These are phyloP conservation scores for Radiomyces spectabilis DNA, from an alignment of 192 early-diverging fungal genomes.

Conservation along the genomic window DNA sequence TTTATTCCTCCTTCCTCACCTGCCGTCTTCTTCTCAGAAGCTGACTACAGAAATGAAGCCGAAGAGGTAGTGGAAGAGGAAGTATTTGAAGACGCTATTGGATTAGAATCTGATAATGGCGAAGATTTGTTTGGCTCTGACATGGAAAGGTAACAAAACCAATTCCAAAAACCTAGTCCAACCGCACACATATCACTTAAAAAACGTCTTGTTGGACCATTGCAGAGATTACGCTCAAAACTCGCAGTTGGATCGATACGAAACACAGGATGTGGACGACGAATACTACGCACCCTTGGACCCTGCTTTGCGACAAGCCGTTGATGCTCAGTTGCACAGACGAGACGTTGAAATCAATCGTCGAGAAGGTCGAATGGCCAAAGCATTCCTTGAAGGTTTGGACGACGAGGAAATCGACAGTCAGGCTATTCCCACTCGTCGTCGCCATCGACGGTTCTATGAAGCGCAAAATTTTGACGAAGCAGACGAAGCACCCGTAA, in stretches of 20 bases:
- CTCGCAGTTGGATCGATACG: slow-evolving; percentile 66
- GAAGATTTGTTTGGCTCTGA: slow-evolving; percentile 87
- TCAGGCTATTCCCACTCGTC: slow-evolving; percentile 34
- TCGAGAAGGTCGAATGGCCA: slow-evolving; percentile 73
- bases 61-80: slow-evolving; percentile 49
- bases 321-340: slow-evolving; percentile 72
- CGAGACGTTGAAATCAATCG: slow-evolving; percentile 68
- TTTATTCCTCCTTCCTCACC: slow-evolving; percentile 35
- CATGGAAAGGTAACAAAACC: slow-evolving; percentile 64
- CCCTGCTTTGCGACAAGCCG: slow-evolving; percentile 54
- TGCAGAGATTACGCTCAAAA: slow-evolving; percentile 86
- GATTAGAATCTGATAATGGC: slow-evolving; percentile 71
- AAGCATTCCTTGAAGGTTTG: slow-evolving; percentile 82
- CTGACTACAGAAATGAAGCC: slow-evolving; percentile 35
- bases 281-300: slow-evolving; percentile 71
- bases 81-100: slow-evolving; percentile 34
- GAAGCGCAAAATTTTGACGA: slow-evolving; percentile 57
- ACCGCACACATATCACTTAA: too few relatives aligned
- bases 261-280: slow-evolving; percentile 79
- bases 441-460: slow-evolving; percentile 38
- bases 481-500: slow-evolving; percentile 23
- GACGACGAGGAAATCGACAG: slow-evolving; percentile 53
- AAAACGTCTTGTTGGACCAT: background rate
- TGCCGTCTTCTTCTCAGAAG: slow-evolving; percentile 41
- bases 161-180: too few relatives aligned